Evolutionary conservation across 371 early-diverging fungal genomes (phyloP), one percentile per base, ranked within the genome.

Genomic region (Rhizopus arrhizus): DNA sequence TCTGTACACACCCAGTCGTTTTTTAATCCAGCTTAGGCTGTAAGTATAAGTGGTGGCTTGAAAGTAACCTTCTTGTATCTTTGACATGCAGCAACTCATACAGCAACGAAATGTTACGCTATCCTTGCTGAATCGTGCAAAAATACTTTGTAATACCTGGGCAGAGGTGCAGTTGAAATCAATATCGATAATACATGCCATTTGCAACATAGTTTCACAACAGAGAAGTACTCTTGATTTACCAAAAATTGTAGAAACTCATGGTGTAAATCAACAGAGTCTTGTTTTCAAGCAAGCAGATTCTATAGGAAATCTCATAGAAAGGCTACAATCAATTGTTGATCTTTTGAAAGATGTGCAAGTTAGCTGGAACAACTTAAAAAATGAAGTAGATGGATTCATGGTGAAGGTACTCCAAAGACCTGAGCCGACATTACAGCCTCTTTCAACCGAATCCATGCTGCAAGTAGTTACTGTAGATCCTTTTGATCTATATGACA

Each of bases 211-310:
- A 16, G 40, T 69, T 11, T 42, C 69, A 9, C 69, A 69, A 62
- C 54, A 46, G n/a, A 31, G 11, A 28, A 62, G 62, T 16, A 36
- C 59, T 13, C n/a, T 58, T 13, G 69, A 69, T 31, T 42, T 43
- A 15, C 43, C 53, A 1, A 31, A 40, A 28, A 41, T 38, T 15
- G 16, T 65, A 9, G 54, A 49, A 11, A 28, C 32, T 31, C 56
- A 65, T 31, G 15, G 47, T 9, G 62, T 61, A 1, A 33, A 57
- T 13, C 43, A 22, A 10, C 45, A 47, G 13, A 52, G 51, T 28
- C 41, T 72, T 28, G 2, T 72, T 1, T 72, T 55, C 34, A 68
- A 72, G 36, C 72, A 68, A 42, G 59, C 68, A 28, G 51, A 46
- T 16, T 55, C 59, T 2, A 31, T 65, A 4, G 59, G 65, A 45